Percentiles rank a stretch among this genome's conserved stretches.
Evolutionary conservation across 2,329 filamentous ascomycete species (phyloP).

Genomic region (Fusarium xylarioides): DNA sequence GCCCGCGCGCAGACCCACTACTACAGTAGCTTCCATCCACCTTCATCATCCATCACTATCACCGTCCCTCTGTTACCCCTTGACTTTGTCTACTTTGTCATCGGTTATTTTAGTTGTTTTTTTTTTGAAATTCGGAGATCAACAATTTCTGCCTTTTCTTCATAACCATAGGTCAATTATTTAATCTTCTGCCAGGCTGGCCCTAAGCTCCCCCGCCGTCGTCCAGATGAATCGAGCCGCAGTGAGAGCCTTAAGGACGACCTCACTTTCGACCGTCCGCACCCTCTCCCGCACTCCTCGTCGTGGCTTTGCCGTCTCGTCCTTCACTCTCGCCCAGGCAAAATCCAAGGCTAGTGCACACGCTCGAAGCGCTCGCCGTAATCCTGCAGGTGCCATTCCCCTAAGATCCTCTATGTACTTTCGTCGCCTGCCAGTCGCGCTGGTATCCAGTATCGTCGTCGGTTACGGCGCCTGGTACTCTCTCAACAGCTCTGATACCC

Average conservation of each 20-base stretch:
- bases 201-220: conserved; percentile 18
- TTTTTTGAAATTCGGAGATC: background rate
- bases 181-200: conserved; percentile 7
- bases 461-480: conserved; percentile 82
- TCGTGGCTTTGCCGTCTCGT: conserved; percentile 53
- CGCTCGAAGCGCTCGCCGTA: conserved; percentile 52
- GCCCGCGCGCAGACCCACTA: conserved; percentile 11
- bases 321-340: conserved; percentile 68
- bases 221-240: conserved; percentile 78
- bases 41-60: conserved; percentile 1
- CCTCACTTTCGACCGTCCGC: conserved; percentile 69
- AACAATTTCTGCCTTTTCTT: background rate
- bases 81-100: conserved; percentile 7
- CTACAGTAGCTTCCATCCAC: background rate
- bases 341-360: conserved; percentile 59
- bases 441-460: conserved; percentile 73
- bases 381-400: conserved; percentile 50
- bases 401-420: conserved; percentile 79
- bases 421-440: conserved; percentile 71
- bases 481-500: conserved; percentile 60
- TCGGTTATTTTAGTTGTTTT: background rate
- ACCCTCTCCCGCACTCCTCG: conserved; percentile 61
- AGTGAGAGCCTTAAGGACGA: conserved; percentile 73
- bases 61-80: background rate
- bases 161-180: background rate